Conservation (phyloP, 2,329 filamentous ascomycete genomes). For the Ophiostoma piceae region DNA sequence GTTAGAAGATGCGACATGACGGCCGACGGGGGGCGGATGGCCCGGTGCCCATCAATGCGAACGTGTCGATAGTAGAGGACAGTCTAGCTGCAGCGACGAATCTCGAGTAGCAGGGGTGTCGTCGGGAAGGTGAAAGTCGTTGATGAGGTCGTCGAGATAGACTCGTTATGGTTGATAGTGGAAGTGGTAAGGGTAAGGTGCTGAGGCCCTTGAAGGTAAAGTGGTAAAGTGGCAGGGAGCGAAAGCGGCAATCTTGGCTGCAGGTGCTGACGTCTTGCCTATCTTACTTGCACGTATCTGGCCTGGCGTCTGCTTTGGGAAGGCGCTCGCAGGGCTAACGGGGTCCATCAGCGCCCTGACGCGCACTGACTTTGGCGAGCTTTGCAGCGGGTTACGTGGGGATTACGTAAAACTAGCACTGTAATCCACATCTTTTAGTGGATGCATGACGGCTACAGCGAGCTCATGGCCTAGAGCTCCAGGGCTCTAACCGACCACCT, state of each 20-base stretch:
- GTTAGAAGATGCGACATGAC: constrained; percentile 22
- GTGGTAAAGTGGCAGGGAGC: neutral
- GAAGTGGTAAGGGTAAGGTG: neutral
- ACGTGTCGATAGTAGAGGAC: neutral
- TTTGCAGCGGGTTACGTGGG: neutral
- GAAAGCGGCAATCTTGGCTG: neutral
- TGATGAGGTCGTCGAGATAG: neutral
- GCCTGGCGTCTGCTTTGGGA: constrained; percentile 1
- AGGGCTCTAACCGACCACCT: neutral
- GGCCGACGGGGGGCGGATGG: constrained; percentile 20
- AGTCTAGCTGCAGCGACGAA: neutral
- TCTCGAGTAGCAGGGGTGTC: neutral
- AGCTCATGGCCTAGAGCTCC: neutral
- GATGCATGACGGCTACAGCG: neutral
- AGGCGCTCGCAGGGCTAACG: neutral
- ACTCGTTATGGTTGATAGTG: neutral
- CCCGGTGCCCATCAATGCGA: constrained; percentile 21
- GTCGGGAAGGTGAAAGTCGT: neutral
- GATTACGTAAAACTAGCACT: neutral
- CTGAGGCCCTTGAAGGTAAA: too few relatives aligned
- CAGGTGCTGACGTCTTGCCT: constrained; percentile 2
- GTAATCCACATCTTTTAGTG: neutral
- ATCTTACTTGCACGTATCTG: neutral
- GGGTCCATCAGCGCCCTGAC: neutral
- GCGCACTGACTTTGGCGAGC: neutral